Conservation (phyloP, 1,284 basidiomycete species). For the Athelia psychrophila region DNA sequence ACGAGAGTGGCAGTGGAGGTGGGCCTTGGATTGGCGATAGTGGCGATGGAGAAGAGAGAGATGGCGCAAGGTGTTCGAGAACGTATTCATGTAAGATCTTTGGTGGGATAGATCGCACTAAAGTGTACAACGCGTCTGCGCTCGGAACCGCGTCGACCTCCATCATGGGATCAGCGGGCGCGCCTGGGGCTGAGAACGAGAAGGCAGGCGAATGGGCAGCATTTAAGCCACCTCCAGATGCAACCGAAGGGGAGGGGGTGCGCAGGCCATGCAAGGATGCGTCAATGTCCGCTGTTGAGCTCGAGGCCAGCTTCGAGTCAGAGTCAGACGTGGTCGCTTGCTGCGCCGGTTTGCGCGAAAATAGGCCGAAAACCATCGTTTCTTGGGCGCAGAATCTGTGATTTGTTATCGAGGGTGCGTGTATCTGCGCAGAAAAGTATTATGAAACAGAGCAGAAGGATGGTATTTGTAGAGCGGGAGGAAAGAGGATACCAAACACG, state of each 20-base stretch:
- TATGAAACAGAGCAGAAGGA: too few relatives aligned
- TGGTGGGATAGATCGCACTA: slow-evolving; percentile 59
- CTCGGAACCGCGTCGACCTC: neutral
- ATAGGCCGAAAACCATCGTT: slow-evolving; percentile 51
- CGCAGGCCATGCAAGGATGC: slow-evolving; percentile 34
- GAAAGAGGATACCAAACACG: too few relatives aligned
- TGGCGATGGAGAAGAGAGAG: slow-evolving; percentile 9
- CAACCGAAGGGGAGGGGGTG: slow-evolving; percentile 51
- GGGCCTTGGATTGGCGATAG: neutral
- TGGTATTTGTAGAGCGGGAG: too few relatives aligned
- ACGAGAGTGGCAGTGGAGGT: slow-evolving; percentile 21
- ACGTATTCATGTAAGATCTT: slow-evolving; percentile 64
- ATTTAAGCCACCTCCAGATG: slow-evolving; percentile 14
- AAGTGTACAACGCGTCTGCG: slow-evolving; percentile 37
- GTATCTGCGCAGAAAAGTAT: too few relatives aligned
- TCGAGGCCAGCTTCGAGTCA: slow-evolving; percentile 1
- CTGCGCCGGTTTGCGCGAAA: slow-evolving; percentile 35
- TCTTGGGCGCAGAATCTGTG: too few relatives aligned
- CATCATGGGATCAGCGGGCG: slow-evolving; percentile 2
- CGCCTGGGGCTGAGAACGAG: slow-evolving; percentile 10
- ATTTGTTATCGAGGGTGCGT: too few relatives aligned
- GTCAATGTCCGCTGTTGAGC: slow-evolving; percentile 5
- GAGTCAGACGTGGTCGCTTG: slow-evolving; percentile 3
- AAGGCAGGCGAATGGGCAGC: slow-evolving; percentile 12
- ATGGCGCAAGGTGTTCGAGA: slow-evolving; percentile 41